Evolutionary conservation across 2,329 filamentous ascomycete genomes (phyloP), one percentile per base, ranked within the genome.

Genomic region (Aspergillus sp.): DNA sequence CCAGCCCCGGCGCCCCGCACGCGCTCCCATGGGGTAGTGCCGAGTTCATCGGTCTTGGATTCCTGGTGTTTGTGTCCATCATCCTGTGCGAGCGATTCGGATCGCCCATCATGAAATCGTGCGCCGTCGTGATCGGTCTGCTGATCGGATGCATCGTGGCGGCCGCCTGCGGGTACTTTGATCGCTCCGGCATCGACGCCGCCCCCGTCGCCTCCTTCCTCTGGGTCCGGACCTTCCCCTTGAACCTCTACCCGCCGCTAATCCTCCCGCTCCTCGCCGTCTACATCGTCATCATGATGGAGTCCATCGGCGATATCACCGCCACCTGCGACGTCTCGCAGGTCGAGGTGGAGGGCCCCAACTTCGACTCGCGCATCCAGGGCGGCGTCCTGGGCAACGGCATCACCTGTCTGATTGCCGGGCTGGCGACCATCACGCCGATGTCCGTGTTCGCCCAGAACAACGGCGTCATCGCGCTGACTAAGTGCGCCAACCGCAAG

Each of bases 371-470:
- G n/a, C 79, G 85, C 3, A 86, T 88, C 59, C 85, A 88, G 63
- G 85, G 85, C 7, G 85, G 85, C 46, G 81, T 88, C 9, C 73
- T 88, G 2, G 84, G 83, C 1, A 85, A 87, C 60, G 84, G 85
- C 0, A 65, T 88, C n/a, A 86, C 84, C 58, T 83, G 84, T 55
- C 71, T 87, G 45, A 60, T 87, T 35, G 81, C 81, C 30, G 83
- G 81, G 1, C 77, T 88, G 33, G 82, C 80, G 65, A 88, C 86
- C 6, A 85, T 86, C 56, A 84, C 82, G 0, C 84, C 85, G 4
- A 86, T 88, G 83, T 82, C 80, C 2, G 83, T 82, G 0, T 87
- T 87, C 59, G 84, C 85, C 0, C 84, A 86, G 60, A 87, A 88
- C 71, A 87, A 87, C 65, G 85, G 84, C 57, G 85, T 86, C 52